Conservation (phyloP, 108 stramenopile species). For the Chaetoceros tenuissimus region DNA sequence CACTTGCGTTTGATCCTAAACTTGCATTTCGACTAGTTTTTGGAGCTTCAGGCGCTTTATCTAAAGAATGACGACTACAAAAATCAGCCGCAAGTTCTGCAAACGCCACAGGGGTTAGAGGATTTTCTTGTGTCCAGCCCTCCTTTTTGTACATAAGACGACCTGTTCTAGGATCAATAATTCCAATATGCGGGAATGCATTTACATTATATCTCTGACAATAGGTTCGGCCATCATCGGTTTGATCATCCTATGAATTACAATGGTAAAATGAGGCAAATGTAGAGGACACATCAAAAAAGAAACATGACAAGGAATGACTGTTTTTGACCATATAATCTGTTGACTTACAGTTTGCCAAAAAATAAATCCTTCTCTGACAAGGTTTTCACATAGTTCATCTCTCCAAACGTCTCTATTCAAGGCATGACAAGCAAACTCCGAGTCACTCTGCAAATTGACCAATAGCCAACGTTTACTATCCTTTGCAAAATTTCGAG, state of each 20-base stretch:
- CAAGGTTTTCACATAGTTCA: constrained; percentile 89
- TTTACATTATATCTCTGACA: constrained; percentile 71
- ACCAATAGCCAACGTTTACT: constrained; percentile 85
- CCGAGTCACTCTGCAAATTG: constrained; percentile 79
- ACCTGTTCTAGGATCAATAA: constrained; percentile 91
- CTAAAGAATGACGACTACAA: constrained; percentile 82
- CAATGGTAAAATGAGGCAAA: not conserved
- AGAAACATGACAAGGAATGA: not conserved
- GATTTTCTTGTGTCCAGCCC: constrained; percentile 83
- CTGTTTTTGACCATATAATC: too few relatives aligned
- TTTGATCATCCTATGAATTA: constrained; percentile 40
- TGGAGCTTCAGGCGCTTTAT: constrained; percentile 54
- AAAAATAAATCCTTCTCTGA: constrained; percentile 88
- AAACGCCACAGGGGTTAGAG: constrained; percentile 66
- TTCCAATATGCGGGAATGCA: constrained; percentile 80
- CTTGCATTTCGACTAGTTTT: not conserved
- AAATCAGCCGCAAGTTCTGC: constrained; percentile 83
- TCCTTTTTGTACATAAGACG: constrained; percentile 77
- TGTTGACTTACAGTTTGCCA: constrained; percentile 85
- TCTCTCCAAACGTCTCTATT: constrained; percentile 96
- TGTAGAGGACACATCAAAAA: not conserved
- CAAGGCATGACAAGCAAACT: constrained; percentile 87
- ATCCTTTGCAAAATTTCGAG: constrained; percentile 74
- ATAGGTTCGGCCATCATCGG: constrained; percentile 68
- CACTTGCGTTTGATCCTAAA: not conserved